Evolutionary conservation across 768 basidiomycete species (phyloP).

Genomic region (Crepidotus variabilis): DNA sequence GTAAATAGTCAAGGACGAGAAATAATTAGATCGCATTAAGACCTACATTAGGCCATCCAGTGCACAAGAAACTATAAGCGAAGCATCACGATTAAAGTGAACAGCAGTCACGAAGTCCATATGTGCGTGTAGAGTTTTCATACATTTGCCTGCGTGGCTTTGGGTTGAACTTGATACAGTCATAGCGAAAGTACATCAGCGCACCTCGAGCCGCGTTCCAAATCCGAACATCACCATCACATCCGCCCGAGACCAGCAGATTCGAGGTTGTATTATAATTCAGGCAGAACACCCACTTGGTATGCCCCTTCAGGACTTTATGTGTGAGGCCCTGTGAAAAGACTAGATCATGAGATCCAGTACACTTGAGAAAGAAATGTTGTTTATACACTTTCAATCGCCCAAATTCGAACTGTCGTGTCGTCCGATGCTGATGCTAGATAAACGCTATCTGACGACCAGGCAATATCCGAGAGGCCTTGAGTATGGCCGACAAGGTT

Average conservation of each 20-base stretch:
- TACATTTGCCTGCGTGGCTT: constrained; percentile 59
- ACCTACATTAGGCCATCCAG: constrained; percentile 92
- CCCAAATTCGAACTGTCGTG: constrained; percentile 85
- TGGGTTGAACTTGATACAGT: not conserved
- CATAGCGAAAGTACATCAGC: constrained; percentile 14
- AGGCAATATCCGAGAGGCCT: constrained; percentile 87
- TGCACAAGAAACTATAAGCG: constrained; percentile 87
- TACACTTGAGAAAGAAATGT: not conserved
- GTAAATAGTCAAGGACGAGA: constrained; percentile 2
- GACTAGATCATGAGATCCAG: not conserved
- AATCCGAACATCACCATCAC: constrained; percentile 88
- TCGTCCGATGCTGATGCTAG: constrained; percentile 94
- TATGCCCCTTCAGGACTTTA: constrained; percentile 75
- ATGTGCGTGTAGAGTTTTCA: constrained; percentile 88
- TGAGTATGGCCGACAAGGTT: constrained; percentile 73
- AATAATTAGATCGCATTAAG: constrained; percentile 2
- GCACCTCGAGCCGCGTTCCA: constrained; percentile 86
- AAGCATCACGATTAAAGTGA: constrained; percentile 89
- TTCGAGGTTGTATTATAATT: constrained; percentile 89
- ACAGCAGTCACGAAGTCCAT: constrained; percentile 94
- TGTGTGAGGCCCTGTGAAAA: constrained; percentile 58
- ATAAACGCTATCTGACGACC: constrained; percentile 79
- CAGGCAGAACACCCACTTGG: constrained; percentile 87
- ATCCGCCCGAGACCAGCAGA: constrained; percentile 86
- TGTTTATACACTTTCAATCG: constrained; percentile 68